Base-by-base conservation (phyloP, 345 rosid genomes). In the Streptanthus diversifolius region DNA sequence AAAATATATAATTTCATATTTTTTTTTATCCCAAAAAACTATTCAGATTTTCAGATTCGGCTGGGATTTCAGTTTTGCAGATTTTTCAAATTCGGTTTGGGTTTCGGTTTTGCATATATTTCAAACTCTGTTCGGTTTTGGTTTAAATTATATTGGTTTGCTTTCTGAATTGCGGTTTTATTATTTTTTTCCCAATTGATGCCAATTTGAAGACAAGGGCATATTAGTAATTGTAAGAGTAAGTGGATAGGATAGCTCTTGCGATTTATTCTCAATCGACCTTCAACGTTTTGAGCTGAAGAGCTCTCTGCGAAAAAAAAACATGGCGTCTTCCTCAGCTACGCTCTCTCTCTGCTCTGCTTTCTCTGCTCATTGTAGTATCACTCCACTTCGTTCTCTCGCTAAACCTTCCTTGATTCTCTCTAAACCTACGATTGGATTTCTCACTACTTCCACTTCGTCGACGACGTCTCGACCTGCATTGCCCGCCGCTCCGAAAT, bases 281-380 rank as follows among this genome's bases (percentile, higher is more conserved):
- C 68, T 54, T 8, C 65, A 1, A 36, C 37, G 51, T 35, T 63
- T 36, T 18, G 45, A 58, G 68, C 67, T 63, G 27, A 25, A 21
- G 58, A 24, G 59, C 66, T 47, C 47, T 71, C 56, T 60, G 61
- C 77, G 27, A 37, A 35, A 25, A 25, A 25, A 2, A 55, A 64
- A 62, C 57, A 82, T 82, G 83, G 81, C 87, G 70, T 82, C 92
- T 18, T 77, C 87, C 12, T 76, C 86, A 14, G 75, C 83, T 48
- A 19, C 91, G 14, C 74, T 83, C 35, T 68, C 91, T 59, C 93
- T 91, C 59, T 88, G 90, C 80, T 82, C 92, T 53, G 81, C 88
- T 7, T 75, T 93, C 72, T 44, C 83, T 1, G 11, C 81, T 33
- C 89, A 83, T 35, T 93, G 93, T 86, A 80, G 75, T 71, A 21